A percentile compares a stretch with the other conserved stretches of the same genome.
These are phyloP conservation scores for Lentinula sp. DNA, from an alignment of 768 basidiomycete species.

Conservation along the genomic window DNA sequence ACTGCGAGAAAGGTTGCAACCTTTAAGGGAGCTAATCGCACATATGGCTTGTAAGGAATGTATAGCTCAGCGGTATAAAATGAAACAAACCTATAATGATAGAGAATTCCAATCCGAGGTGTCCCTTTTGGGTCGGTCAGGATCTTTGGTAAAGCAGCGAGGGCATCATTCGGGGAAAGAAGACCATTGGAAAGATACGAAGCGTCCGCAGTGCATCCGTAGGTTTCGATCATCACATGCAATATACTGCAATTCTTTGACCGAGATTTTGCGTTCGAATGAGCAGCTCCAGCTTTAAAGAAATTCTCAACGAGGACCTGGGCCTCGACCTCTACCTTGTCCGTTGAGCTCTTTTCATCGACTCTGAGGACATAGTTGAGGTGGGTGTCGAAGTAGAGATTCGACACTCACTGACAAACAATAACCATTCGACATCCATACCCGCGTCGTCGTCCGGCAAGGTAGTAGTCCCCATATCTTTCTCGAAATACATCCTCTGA, in stretches of 20 bases:
- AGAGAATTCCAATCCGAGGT: slow-evolving; percentile 9
- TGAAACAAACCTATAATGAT: slow-evolving; percentile 13
- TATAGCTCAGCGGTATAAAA: background rate
- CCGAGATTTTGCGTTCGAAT: slow-evolving; percentile 7
- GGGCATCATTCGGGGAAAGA: slow-evolving; percentile 10
- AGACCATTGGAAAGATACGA: slow-evolving; percentile 5
- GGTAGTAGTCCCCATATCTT: slow-evolving; percentile 15
- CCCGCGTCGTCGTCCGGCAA: slow-evolving; percentile 10
- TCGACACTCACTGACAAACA: slow-evolving; percentile 12
- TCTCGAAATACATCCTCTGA: slow-evolving; percentile 10
- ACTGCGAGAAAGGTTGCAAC: slow-evolving; percentile 8
- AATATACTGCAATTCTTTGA: slow-evolving; percentile 9
- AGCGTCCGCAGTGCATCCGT: slow-evolving; percentile 11
- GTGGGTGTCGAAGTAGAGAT: background rate
- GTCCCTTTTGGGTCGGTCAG: slow-evolving; percentile 10
- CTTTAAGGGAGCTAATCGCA: slow-evolving; percentile 3
- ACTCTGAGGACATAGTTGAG: slow-evolving; percentile 1
- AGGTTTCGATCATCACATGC: slow-evolving; percentile 14
- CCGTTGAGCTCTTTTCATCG: slow-evolving; percentile 9
- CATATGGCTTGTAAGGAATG: background rate
- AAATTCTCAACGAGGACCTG: slow-evolving; percentile 9
- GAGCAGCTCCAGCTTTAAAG: slow-evolving; percentile 12
- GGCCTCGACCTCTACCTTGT: slow-evolving; percentile 10
- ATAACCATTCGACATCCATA: slow-evolving; percentile 16
- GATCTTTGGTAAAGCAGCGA: slow-evolving; percentile 8